Evolutionary conservation across 495 filamentous ascomycete genomes (phyloP), one percentile per base, ranked within the genome.

Genomic region (Tuber magnatum): DNA sequence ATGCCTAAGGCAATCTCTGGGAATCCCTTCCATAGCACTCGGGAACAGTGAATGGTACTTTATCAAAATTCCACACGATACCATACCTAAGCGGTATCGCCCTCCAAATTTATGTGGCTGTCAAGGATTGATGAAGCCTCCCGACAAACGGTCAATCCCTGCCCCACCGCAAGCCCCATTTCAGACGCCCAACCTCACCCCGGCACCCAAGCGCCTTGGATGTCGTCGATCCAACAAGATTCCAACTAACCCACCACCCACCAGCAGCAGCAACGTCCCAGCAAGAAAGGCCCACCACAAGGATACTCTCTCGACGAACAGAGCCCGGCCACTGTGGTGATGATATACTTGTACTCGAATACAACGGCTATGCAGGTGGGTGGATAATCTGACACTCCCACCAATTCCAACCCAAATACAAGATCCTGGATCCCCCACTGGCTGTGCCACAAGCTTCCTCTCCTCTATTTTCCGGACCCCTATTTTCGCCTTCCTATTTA

Each of bases 311-410:
- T 48, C 46, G 20, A n/a, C n/a, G n/a, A n/a, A n/a, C n/a, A 32
- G 28, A 61, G 51, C n/a, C 32, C 28, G n/a, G 51, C 51, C n/a
- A 32, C 51, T 32, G 3, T 51, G n/a, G 51, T 28, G n/a, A 14
- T 32, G 51, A 28, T 32, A 61, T 32, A 4, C 8, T 1, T 1
- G 42, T 43, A 43, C 10, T 8, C 10, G 42, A 43, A 8, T 8
- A 56, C 51, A 65, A 20, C 14, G 0, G 16, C 14, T 46, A 38
- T 20, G 24, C 72, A 43, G 22, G 69, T 74, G 68, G 38, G 77
- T 74, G 70, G 76, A 38, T 69, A 73, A 42, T 70, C 77, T 79
- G 70, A 75, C 77, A 56, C 70, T 79, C 77, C 28, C 20, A 40
- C 75, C 73, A 68, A 65, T 35, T 68, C 68, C 51, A 74, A 16